Evolutionary conservation across 768 basidiomycete genomes (phyloP).

Genomic region (Mycena indigotica): DNA sequence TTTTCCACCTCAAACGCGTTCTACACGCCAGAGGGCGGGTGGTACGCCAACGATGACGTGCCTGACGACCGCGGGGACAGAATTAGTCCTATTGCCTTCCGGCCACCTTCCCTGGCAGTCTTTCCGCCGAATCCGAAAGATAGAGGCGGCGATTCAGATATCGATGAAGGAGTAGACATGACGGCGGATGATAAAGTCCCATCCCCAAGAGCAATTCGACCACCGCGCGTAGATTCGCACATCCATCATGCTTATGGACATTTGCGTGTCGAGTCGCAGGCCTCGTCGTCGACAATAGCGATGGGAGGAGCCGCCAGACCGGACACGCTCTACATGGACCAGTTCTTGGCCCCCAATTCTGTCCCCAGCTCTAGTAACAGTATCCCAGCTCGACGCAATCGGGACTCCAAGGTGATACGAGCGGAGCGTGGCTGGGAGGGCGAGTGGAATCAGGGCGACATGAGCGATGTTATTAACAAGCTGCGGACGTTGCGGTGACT

Average conservation of each 20-base stretch:
- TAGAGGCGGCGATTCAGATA: slow-evolving; percentile 1
- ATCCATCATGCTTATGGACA: neutral
- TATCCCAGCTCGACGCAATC: neutral
- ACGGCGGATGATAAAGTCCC: too few relatives aligned
- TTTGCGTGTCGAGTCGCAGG: neutral
- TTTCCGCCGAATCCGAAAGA: neutral
- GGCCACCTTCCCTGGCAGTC: neutral
- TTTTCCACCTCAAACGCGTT: too few relatives aligned
- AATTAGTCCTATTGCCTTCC: neutral
- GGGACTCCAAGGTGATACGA: neutral
- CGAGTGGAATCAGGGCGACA: neutral
- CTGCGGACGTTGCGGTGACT: neutral
- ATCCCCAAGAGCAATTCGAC: neutral
- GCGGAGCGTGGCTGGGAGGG: neutral
- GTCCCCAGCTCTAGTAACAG: neutral
- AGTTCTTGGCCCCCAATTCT: neutral
- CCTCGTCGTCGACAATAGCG: neutral
- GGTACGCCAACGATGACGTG: neutral
- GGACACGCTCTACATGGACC: neutral
- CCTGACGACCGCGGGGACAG: neutral
- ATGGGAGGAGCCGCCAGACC: neutral
- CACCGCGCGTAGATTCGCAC: neutral
- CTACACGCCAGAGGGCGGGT: neutral
- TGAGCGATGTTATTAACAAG: neutral
- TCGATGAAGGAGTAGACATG: too few relatives aligned